Conservation (phyloP, 208 protist genomes). For the Trichomonas tenax region DNA sequence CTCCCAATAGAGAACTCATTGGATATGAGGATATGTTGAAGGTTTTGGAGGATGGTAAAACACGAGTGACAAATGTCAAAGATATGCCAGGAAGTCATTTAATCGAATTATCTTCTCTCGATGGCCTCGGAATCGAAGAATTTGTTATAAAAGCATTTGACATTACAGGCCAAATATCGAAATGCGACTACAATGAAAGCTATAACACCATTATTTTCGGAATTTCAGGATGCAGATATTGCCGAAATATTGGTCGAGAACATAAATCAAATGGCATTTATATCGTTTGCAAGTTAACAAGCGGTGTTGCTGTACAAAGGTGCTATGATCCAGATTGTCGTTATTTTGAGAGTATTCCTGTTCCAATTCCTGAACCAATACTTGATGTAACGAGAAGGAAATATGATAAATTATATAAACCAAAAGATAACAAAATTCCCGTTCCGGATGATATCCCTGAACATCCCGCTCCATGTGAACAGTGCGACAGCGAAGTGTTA, state of each 20-base stretch:
- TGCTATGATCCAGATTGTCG: not conserved
- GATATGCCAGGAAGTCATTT: not conserved
- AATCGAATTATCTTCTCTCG: not conserved
- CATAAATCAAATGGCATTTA: constrained; percentile 10
- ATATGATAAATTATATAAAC: not conserved
- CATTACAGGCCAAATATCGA: not conserved
- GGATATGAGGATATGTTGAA: not conserved
- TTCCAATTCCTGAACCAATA: not conserved
- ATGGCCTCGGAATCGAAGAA: not conserved
- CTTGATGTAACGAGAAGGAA: not conserved
- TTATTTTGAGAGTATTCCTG: not conserved
- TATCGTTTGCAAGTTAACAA: not conserved
- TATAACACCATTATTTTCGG: not conserved
- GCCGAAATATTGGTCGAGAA: not conserved
- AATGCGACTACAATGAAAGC: not conserved
- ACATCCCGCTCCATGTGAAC: not conserved
- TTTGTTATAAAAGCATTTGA: not conserved
- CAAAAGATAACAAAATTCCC: not conserved
- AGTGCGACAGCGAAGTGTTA: not conserved
- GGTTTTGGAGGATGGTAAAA: too few relatives aligned
- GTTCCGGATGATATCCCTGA: not conserved
- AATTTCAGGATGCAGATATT: not conserved
- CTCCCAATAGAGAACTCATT: not conserved
- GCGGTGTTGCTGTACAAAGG: not conserved
- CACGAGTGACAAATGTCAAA: not conserved